These are phyloP conservation scores for Nakataea oryzae DNA, from an alignment of 2,329 filamentous ascomycete genomes.

Conservation along the genomic window DNA sequence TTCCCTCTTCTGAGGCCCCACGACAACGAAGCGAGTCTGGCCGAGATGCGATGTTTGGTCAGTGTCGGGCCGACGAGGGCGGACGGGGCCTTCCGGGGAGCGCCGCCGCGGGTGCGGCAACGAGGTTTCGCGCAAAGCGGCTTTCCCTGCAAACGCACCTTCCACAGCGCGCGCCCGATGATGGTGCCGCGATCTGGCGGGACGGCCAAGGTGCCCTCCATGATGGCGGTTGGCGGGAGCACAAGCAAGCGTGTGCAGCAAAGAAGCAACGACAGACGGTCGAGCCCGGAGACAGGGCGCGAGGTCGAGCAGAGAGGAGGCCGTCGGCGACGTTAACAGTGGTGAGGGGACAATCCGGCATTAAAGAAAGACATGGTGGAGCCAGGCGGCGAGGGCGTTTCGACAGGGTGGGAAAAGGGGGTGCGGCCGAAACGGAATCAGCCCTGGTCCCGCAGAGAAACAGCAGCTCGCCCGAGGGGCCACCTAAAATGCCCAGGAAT, in stretches of 20 bases:
- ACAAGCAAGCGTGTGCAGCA: not conserved
- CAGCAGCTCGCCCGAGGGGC: not conserved
- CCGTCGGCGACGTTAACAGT: not conserved
- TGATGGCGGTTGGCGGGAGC: slow-evolving; percentile 11
- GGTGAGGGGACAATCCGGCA: not conserved
- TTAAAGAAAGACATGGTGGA: slow-evolving; percentile 1
- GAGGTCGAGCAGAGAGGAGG: not conserved
- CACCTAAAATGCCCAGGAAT: not conserved
- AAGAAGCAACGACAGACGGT: not conserved
- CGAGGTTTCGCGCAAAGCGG: not conserved
- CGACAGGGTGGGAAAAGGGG: not conserved
- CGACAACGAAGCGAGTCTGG: slow-evolving; percentile 49
- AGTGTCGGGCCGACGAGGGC: not conserved
- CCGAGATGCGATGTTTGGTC: not conserved
- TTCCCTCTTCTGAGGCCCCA: slow-evolving; percentile 32
- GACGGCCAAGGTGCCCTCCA: slow-evolving; percentile 39
- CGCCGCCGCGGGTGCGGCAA: too few species aligned
- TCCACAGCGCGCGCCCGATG: slow-evolving; percentile 40
- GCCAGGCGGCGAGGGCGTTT: not conserved
- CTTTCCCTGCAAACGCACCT: slow-evolving; percentile 23
- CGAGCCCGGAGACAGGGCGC: not conserved
- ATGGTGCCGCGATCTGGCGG: slow-evolving; percentile 42
- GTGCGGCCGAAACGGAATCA: not conserved
- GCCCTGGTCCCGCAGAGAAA: not conserved
- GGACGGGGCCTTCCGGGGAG: not conserved